Percentiles rank a stretch among this genome's conserved stretches.
These are phyloP conservation scores for Saturnispora serradocipensis DNA, from an alignment of 805 yeast species.

Conservation along the genomic window DNA sequence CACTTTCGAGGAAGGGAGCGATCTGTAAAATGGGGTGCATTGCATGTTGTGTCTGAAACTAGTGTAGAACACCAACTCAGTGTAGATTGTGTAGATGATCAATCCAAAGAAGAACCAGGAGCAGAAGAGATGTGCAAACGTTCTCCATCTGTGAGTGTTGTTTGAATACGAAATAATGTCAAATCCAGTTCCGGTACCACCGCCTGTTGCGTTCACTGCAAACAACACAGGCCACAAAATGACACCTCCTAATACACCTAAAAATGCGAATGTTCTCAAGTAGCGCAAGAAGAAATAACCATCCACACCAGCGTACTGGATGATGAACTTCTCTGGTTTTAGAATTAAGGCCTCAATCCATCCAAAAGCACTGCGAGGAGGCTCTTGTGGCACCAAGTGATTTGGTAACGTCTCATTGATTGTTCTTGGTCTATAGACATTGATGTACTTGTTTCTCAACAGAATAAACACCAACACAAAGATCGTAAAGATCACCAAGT, in stretches of 20 bases:
- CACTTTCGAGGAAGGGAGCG: slow-evolving; percentile 61
- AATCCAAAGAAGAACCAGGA: slow-evolving; percentile 68
- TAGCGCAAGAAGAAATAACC: slow-evolving; percentile 70
- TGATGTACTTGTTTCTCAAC: slow-evolving; percentile 33
- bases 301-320: slow-evolving; percentile 67
- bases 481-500: slow-evolving; percentile 32
- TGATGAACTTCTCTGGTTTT: slow-evolving; percentile 50
- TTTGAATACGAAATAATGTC: slow-evolving; percentile 58
- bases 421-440: slow-evolving; percentile 47
- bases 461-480: slow-evolving; percentile 32
- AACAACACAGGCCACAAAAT: slow-evolving; percentile 60
- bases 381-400: slow-evolving; percentile 29
- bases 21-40: slow-evolving; percentile 64
- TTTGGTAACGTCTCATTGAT: slow-evolving; percentile 37
- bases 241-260: slow-evolving; percentile 46
- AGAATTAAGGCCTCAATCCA: slow-evolving; percentile 48
- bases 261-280: slow-evolving; percentile 42
- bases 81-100: slow-evolving; percentile 58
- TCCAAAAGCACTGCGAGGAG: slow-evolving; percentile 27
- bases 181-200: slow-evolving; percentile 46
- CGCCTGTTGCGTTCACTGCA: slow-evolving; percentile 69
- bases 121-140: slow-evolving; percentile 64
- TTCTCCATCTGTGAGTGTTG: slow-evolving; percentile 52
- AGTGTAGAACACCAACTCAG: slow-evolving; percentile 63
- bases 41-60: slow-evolving; percentile 67